These are phyloP conservation scores for Phytophthora pisi DNA, from an alignment of 352 stramenopile species.

Conservation along the genomic window DNA sequence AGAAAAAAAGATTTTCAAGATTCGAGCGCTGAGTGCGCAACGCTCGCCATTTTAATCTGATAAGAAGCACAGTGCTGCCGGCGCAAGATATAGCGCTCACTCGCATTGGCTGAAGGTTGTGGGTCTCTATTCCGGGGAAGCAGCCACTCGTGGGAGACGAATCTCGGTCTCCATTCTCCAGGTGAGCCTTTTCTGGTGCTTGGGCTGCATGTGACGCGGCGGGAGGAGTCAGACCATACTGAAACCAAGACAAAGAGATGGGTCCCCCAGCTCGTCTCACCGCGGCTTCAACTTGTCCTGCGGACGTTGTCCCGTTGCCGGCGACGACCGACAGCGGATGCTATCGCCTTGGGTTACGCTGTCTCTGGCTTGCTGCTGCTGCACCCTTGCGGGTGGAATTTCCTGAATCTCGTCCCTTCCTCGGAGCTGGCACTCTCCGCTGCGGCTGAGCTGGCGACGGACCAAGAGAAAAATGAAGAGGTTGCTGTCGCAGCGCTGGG, in stretches of 20 bases:
- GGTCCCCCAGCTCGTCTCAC: slow-evolving; percentile 21
- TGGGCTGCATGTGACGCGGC: slow-evolving; percentile 33
- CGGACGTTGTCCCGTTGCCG: slow-evolving; percentile 19
- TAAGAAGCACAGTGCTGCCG: too few relatives aligned
- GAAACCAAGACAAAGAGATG: slow-evolving; percentile 25
- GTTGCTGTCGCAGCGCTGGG: neutral
- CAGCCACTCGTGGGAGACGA: neutral
- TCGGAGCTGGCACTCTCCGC: neutral
- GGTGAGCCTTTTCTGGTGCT: slow-evolving; percentile 17
- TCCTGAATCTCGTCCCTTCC: neutral
- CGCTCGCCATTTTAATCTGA: too few relatives aligned
- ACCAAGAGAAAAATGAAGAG: neutral
- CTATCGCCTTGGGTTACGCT: neutral
- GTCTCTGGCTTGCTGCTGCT: neutral
- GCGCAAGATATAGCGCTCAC: too few relatives aligned
- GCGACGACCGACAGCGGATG: neutral
- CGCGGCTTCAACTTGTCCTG: slow-evolving; percentile 22
- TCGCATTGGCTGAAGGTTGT: too few relatives aligned
- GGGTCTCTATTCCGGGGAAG: neutral
- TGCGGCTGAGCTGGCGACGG: slow-evolving; percentile 8
- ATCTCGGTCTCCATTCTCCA: neutral
- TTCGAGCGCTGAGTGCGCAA: neutral
- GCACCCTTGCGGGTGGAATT: neutral
- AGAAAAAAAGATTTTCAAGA: neutral
- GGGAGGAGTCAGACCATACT: slow-evolving; percentile 23